phyloP scores from a whole-genome alignment of 2,329 filamentous ascomycete genomes.

The Hypoxylon rubiginosum region DNA sequence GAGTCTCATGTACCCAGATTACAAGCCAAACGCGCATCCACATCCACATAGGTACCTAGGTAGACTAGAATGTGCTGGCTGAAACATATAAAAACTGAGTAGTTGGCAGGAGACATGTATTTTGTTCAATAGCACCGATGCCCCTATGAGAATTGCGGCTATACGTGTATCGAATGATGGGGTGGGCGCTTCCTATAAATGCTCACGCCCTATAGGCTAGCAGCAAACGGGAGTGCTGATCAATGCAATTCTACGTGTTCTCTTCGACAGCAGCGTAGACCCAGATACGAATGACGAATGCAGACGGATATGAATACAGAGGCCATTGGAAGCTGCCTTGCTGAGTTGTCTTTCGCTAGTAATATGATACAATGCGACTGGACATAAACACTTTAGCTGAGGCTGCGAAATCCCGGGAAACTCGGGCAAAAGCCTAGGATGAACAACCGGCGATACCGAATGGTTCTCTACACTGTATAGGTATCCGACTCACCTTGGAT shows the following conservation, averaged over 20 bases:
- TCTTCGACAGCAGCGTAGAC: neutral
- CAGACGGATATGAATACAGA: neutral
- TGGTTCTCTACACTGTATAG: slow-evolving; percentile 1
- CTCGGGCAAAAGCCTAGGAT: neutral
- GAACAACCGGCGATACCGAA: neutral
- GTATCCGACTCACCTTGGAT: slow-evolving; percentile 15
- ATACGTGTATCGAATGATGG: neutral
- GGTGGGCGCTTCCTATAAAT: neutral
- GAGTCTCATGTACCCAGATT: neutral
- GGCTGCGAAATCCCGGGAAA: neutral
- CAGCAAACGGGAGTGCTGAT: neutral
- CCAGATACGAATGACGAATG: neutral
- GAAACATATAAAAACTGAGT: neutral
- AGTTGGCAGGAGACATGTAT: neutral
- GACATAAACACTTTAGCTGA: neutral
- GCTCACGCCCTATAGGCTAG: neutral
- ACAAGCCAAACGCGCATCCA: neutral
- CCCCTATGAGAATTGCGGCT: neutral
- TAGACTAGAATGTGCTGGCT: too few species aligned
- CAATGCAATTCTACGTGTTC: neutral
- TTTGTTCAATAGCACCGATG: neutral
- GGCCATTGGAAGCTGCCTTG: slow-evolving; percentile 8
- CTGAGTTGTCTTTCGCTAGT: slow-evolving; percentile 5
- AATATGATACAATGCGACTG: neutral
- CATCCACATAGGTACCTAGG: neutral